Base-by-base conservation (phyloP, 176 grass and related monocot genomes). In the Zoysia pacifica region DNA sequence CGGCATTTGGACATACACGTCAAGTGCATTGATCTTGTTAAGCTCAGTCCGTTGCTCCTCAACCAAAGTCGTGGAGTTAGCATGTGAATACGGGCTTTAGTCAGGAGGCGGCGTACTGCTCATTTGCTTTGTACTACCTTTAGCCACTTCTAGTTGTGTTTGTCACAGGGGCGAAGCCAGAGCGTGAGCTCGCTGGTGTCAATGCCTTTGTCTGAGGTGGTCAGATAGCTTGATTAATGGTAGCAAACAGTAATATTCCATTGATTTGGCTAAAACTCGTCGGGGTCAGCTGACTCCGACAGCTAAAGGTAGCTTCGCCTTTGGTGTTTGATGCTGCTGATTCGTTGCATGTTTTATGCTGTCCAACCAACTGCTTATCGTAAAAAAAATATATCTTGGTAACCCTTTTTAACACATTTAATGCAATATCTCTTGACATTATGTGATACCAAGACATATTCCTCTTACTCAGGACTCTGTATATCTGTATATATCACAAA, bases 1-100 rank as follows among this genome's bases (percentile, higher is more conserved):
- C 50, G 79, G 68, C 86, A 87, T 95, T 93, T 79, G 39, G 7
- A 64, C 91, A 70, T 82, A 89, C 85, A 80, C 44, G 69, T 92
- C 77, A 3, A 60, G 10, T 76, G 70, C 86, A 38, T 63, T 36
- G 40, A 63, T 75, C 9, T 61, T 38, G 18, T 47, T 43, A 48
- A 66, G 13, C 53, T 69, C 4, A 3, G 2, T 8, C n/a, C 37
- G 8, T 65, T 3, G 38, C 20, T 44, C 54, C 41, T 45, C 52
- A 35, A 18, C 66, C 50, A 52, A 44, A 62, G 13, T 39, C 12
- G 20, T 40, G 0, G 39, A 36, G 11, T 13, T 53, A 48, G 73
- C 72, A 62, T 53, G 16, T 28, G 48, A 73, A 2, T 8, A 20
- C 59, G 10, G 2, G 1, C 59, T 73, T 69, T 5, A 78, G 7